Percentiles rank a stretch among this genome's conserved stretches.
These are phyloP conservation scores for Parietichytrium sp. DNA, from an alignment of 108 stramenopile genomes.

Conservation along the genomic window DNA sequence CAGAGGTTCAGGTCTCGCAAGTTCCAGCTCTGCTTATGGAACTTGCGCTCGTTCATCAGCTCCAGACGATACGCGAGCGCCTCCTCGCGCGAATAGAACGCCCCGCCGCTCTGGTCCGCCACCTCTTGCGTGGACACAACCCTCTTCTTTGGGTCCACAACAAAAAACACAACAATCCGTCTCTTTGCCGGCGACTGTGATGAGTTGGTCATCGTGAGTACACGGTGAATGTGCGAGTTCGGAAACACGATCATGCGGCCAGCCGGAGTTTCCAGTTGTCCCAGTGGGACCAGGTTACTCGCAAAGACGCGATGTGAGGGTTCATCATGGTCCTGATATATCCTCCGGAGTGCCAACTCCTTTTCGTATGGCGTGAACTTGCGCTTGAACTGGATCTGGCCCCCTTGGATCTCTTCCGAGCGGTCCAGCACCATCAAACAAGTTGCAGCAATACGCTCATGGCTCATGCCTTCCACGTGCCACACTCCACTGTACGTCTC, in stretches of 20 bases:
- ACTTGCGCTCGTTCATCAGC: slow-evolving; percentile 46
- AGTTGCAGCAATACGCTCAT: slow-evolving; percentile 47
- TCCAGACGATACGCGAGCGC: slow-evolving; percentile 34
- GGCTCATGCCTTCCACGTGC: slow-evolving; percentile 36
- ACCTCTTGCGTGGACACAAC: slow-evolving; percentile 47
- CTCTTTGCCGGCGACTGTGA: background rate
- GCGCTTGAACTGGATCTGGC: slow-evolving; percentile 32
- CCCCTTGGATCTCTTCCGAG: slow-evolving; percentile 29
- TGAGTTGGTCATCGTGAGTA: slow-evolving; percentile 37
- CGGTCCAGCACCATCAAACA: slow-evolving; percentile 15
- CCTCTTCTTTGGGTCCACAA: slow-evolving; percentile 43
- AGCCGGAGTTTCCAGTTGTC: slow-evolving; percentile 14
- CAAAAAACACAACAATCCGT: slow-evolving; percentile 45
- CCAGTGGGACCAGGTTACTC: slow-evolving; percentile 40
- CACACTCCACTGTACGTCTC: slow-evolving; percentile 41
- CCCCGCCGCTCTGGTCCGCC: slow-evolving; percentile 27
- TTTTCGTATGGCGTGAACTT: background rate
- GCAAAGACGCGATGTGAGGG: no score
- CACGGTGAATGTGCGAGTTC: slow-evolving; percentile 36
- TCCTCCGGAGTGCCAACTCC: background rate
- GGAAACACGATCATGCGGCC: slow-evolving; percentile 47
- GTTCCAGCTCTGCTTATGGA: slow-evolving; percentile 46
- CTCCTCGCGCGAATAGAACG: background rate
- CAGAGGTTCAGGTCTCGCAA: slow-evolving; percentile 39
- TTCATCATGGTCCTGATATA: slow-evolving; percentile 21